These are phyloP conservation scores for Neurospora sp. DNA, from an alignment of 2,329 filamentous ascomycete genomes.

Conservation along the genomic window DNA sequence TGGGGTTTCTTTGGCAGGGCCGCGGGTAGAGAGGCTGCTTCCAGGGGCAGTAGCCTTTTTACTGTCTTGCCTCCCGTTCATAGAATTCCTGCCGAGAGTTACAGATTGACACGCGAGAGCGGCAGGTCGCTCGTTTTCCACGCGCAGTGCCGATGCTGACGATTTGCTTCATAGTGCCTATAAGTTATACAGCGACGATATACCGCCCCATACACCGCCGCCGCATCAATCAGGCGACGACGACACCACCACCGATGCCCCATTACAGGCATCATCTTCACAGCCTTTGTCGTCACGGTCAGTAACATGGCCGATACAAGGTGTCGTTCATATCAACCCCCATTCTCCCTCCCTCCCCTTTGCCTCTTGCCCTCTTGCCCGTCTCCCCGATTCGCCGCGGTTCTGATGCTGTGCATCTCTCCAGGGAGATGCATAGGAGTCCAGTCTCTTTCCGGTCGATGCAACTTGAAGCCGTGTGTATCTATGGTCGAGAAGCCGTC, in stretches of 20 bases:
- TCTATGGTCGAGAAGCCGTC: no score
- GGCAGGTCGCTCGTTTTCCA: neutral
- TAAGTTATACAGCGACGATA: no score
- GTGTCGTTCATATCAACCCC: no score
- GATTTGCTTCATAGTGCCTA: no score
- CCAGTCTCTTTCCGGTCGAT: neutral
- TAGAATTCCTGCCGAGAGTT: no score
- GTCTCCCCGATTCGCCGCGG: neutral
- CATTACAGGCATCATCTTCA: neutral
- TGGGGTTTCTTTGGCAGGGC: neutral
- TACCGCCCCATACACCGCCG: no score
- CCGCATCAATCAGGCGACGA: no score
- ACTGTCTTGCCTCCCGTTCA: neutral
- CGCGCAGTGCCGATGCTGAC: neutral
- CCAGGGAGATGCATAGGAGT: neutral
- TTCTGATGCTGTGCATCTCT: neutral
- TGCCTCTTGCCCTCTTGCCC: no score
- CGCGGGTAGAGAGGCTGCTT: neutral
- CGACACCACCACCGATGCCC: no score
- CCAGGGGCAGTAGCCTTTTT: neutral
- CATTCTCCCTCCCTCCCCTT: neutral
- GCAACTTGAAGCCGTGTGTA: no score
- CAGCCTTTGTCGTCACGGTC: neutral
- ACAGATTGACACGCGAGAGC: neutral
- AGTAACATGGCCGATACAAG: neutral